Evolutionary conservation across 371 early-diverging fungal genomes (phyloP), one percentile per base, ranked within the genome.

Genomic region (Mortierella sp.): DNA sequence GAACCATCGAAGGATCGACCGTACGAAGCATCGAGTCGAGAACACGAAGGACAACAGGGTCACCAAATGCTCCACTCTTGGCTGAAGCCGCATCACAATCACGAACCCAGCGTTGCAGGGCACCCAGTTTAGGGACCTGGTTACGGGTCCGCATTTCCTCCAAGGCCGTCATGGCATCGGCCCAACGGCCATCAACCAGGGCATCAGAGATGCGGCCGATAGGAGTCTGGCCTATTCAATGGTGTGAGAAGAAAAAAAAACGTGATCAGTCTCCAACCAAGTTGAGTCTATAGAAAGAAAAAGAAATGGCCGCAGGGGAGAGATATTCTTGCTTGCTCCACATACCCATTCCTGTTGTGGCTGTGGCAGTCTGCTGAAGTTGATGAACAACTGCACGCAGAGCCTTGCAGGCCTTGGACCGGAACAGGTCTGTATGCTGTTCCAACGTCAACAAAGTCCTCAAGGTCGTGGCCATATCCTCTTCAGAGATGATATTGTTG

Each of bases 71-170:
- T 1, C 79, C 81, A 55, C 58, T 84, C 61, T 74, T 66, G 53
- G 81, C 71, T 0, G 83, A 80, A 4, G 86, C 88, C 2, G 88
- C 88, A 68, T 88, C 88, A 57, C 88, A 88, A 53, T 86, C 88
- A 18, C 88, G 73, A 26, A 86, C 86, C 88, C 88, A 88, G 14
- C 88, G 76, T 62, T 88, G 88, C 19, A 88, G 59, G 0, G 86
- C 83, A 21, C 88, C 88, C 9, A 88, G 77, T 58, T 84, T 84
- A 12, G 85, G 86, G 1, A 72, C 70, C 57, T 80, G 74, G 0
- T 79, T 79, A 19, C 70, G 64, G 1, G 64, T 57, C 23, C 86
- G 69, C 87, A 88, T 85, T 65, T 85, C 84, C 19, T 79, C 80
- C 64, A 88, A 69, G 3, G 72, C 69, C 0, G 66, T 53, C 68